Evolutionary conservation across 202 grass and related monocot genomes (phyloP), one percentile per base, ranked within the genome.

Genomic region (Bolboschoenoplectus hybrid): DNA sequence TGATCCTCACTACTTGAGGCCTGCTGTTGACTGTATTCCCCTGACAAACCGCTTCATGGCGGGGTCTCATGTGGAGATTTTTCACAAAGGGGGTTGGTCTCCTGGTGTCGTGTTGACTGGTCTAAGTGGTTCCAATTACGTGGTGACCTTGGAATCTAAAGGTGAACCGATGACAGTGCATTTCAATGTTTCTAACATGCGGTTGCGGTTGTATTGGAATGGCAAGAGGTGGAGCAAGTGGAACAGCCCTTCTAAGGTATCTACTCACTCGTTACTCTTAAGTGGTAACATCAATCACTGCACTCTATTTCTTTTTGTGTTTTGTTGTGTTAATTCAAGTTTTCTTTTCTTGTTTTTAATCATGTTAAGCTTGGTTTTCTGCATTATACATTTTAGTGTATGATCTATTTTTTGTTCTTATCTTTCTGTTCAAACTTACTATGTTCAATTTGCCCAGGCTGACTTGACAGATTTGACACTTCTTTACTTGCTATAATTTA

Each of bases 1-100:
- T 14, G 89, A 95, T 85, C 73, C 73, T 86, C 74, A 89, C 1
- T 89, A 91, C 85, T 88, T 97, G 51, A 85, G 89, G 6, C 86
- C 91, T 41, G 11, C 57, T 17, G 40, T 58, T 1, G 17, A 10
- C 9, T 53, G 72, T 49, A 66, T 32, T n/a, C 20, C 5, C 11
- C 58, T 52, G 85, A 81, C 60, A 65, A 85, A 89, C 39, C 82
- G 67, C 34, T 89, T 97, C 77, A 12, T n/a, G 20, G 76, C 83
- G 44, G 49, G 55, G 80, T 92, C 90, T 67, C 82, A 86, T 71
- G 81, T 88, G 7, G 92, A 97, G 85, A 68, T 92, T 44, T 85
- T 93, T 45, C 50, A 86, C 71, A 12, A 89, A 50, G 83, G 83
- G 34, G 85, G 85, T 44, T 97, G 95, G 95, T 82, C 76, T 80